Evolutionary conservation across 176 grass and related monocot species (phyloP).

Genomic region (Areca catechu): DNA sequence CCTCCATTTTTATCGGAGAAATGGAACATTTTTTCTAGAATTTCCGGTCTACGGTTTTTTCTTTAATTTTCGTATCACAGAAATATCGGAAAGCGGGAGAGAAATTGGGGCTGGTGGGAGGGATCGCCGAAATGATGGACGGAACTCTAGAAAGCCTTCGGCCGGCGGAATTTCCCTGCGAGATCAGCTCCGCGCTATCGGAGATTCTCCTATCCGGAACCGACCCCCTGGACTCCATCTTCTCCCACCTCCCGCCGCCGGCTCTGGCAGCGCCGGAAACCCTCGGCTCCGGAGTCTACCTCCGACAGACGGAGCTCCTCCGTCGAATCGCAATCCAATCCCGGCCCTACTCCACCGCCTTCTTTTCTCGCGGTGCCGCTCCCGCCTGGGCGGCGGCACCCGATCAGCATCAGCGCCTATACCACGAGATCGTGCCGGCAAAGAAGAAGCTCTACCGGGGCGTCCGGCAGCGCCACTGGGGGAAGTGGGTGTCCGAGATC

Average conservation of each 20-base stretch:
- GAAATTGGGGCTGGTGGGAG: background rate
- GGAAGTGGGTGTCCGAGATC: conserved; percentile 96
- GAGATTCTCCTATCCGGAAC: conserved; percentile 47
- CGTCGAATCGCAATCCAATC: conserved; percentile 34
- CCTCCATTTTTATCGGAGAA: background rate
- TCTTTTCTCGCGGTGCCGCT: background rate
- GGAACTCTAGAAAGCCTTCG: background rate
- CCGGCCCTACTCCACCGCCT: background rate
- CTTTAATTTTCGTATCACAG: background rate
- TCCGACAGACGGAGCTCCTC: conserved; percentile 79
- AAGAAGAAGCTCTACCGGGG: conserved; percentile 71
- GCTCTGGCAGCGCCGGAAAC: conserved; percentile 5
- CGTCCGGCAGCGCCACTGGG: conserved; percentile 91
- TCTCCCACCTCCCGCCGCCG: conserved; percentile 54
- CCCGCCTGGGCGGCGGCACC: background rate
- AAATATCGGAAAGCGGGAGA: background rate
- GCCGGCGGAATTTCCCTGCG: conserved; percentile 15
- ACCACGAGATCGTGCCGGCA: too few relatives aligned
- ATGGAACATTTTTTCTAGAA: background rate
- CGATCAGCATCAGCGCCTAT: background rate
- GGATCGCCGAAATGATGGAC: background rate
- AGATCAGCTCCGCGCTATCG: conserved; percentile 45
- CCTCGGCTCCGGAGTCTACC: conserved; percentile 86
- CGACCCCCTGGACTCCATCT: conserved; percentile 73
- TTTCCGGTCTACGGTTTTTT: background rate